A percentile compares a stretch with the other conserved stretches of the same genome.
These are phyloP conservation scores for Penicillium dipodomyicola DNA, from an alignment of 495 filamentous ascomycete genomes.

Conservation along the genomic window DNA sequence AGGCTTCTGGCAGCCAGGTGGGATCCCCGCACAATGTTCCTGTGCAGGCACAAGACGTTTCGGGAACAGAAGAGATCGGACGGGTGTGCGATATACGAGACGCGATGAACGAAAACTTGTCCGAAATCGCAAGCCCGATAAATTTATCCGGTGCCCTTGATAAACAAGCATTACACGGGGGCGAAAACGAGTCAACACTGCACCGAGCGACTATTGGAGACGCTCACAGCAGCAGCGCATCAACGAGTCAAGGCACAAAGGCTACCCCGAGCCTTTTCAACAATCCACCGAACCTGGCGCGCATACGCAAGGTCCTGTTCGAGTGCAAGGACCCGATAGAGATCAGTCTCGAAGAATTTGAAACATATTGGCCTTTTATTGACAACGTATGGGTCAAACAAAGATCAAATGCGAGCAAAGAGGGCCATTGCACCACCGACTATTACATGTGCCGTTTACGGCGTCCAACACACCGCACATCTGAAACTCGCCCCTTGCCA, in stretches of 20 bases:
- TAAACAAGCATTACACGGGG: constrained; percentile 23
- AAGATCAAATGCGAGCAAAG: constrained; percentile 49
- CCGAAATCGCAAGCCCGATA: constrained; percentile 17
- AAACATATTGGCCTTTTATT: constrained; percentile 55
- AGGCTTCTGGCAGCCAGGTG: constrained; percentile 16
- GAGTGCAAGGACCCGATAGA: constrained; percentile 54
- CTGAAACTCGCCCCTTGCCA: constrained; percentile 46
- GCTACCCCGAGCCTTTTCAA: constrained; percentile 31
- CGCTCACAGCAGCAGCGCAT: neutral
- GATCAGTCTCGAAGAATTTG: constrained; percentile 50
- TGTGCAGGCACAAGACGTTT: constrained; percentile 10
- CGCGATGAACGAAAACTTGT: constrained; percentile 13
- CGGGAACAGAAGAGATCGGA: constrained; percentile 19
- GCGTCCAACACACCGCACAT: constrained; percentile 42
- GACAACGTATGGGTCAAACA: constrained; percentile 56
- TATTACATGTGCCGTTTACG: constrained; percentile 54
- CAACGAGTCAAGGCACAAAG: constrained; percentile 3
- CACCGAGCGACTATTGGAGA: neutral
- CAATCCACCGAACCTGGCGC: constrained; percentile 47
- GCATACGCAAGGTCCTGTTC: constrained; percentile 48
- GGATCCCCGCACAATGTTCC: constrained; percentile 16
- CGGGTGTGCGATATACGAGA: constrained; percentile 8
- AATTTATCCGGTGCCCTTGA: constrained; percentile 27
- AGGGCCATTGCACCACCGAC: constrained; percentile 49
- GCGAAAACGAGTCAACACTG: constrained; percentile 3